Evolutionary conservation across 306 rosid species (phyloP).

Genomic region (Castanea crenata): DNA sequence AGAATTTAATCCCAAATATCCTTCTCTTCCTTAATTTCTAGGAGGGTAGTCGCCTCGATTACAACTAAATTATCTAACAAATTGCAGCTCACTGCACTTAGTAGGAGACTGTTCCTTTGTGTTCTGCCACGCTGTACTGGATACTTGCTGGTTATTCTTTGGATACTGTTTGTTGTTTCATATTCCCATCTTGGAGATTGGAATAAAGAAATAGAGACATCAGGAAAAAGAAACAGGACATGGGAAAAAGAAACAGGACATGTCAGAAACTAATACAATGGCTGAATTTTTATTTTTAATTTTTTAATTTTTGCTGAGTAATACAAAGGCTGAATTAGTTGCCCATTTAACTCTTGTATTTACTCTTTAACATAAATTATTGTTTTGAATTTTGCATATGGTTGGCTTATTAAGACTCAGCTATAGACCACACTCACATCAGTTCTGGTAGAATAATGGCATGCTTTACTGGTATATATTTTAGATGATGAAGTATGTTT

Average conservation of each 20-base stretch:
- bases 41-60: too few species aligned
- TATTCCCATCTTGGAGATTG: not conserved
- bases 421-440: not conserved
- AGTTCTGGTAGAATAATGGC: not conserved
- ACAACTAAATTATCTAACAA: too few species aligned
- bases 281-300: not conserved
- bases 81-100: not conserved
- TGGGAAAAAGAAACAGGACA: too few species aligned
- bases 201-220: not conserved
- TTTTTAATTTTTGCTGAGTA: too few species aligned
- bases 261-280: not conserved
- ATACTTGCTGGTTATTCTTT: not conserved
- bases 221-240: not conserved
- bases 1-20: too few species aligned
- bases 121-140: not conserved
- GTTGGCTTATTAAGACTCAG: slow-evolving; percentile 4
- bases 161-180: not conserved
- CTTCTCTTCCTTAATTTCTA: too few species aligned
- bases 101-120: not conserved
- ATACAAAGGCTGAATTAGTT: not conserved
- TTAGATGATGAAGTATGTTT: slow-evolving; percentile 15
- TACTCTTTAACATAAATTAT: not conserved
- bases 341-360: not conserved
- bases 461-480: slow-evolving; percentile 22
- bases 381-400: not conserved